phyloP scores from a whole-genome alignment of 768 basidiomycete species.

The Amanita jacksonii region DNA sequence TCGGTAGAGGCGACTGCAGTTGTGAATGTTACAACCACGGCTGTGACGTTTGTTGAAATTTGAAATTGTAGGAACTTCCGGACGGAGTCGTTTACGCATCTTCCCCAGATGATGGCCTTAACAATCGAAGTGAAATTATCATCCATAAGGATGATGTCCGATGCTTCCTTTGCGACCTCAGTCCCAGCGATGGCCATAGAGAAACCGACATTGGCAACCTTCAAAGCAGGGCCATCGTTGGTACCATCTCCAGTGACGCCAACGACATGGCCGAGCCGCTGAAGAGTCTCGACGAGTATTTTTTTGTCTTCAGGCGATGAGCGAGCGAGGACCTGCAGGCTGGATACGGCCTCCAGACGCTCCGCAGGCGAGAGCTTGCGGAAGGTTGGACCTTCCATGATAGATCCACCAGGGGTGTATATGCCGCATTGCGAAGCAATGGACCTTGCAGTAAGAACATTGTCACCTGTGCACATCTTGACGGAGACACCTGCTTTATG shows the following conservation, averaged over 20 bases:
- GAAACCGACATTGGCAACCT: constrained; percentile 94
- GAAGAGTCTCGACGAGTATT: constrained; percentile 81
- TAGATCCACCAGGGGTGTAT: constrained; percentile 85
- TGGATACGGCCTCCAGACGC: constrained; percentile 76
- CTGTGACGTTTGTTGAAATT: constrained; percentile 89
- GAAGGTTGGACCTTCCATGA: constrained; percentile 98
- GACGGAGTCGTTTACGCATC: constrained; percentile 96
- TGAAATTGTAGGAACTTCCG: constrained; percentile 98
- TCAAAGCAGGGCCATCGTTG: constrained; percentile 94
- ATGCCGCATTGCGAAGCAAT: constrained; percentile 96
- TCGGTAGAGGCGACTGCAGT: constrained; percentile 71
- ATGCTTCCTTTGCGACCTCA: constrained; percentile 97
- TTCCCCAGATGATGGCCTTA: constrained; percentile 98
- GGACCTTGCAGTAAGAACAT: constrained; percentile 90
- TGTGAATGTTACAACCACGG: constrained; percentile 89
- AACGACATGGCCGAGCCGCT: constrained; percentile 79
- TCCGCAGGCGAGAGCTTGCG: constrained; percentile 63
- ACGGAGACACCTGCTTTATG: constrained; percentile 83
- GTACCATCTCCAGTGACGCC: constrained; percentile 98
- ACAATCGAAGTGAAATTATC: constrained; percentile 96
- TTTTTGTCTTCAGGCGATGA: constrained; percentile 98
- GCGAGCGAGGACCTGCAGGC: constrained; percentile 92
- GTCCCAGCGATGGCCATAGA: constrained; percentile 96
- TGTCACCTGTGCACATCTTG: constrained; percentile 99
- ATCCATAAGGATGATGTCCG: constrained; percentile 97